Evolutionary conservation across 2,329 filamentous ascomycete species (phyloP).

Genomic region (Westerdykella sp.): DNA sequence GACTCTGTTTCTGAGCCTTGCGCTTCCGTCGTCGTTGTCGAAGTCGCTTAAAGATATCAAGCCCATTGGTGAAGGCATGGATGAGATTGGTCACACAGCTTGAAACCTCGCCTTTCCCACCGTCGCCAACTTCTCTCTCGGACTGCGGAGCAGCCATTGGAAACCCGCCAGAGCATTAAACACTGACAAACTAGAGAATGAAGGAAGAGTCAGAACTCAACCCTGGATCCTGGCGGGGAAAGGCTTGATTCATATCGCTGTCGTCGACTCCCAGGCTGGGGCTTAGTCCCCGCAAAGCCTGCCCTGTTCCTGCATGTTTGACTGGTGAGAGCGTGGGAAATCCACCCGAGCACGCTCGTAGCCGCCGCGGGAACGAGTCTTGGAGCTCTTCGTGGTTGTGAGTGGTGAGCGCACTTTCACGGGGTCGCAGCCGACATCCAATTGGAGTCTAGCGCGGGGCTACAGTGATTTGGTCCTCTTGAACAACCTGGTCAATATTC

Average conservation of each 20-base stretch:
- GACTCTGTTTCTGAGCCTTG: conserved; percentile 13
- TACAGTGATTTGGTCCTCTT: not conserved
- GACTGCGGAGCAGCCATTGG: not conserved
- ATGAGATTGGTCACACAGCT: conserved; percentile 39
- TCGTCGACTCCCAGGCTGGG: conserved; percentile 11
- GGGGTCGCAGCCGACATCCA: conserved; percentile 4
- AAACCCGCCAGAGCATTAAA: not conserved
- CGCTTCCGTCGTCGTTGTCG: conserved; percentile 25
- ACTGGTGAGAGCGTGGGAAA: conserved; percentile 23
- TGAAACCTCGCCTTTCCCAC: conserved; percentile 21
- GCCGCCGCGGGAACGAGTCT: conserved; percentile 23
- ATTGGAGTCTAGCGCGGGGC: conserved; percentile 13
- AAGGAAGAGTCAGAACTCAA: conserved; percentile 12
- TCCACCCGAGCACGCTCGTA: conserved; percentile 22
- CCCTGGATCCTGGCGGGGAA: conserved; percentile 8
- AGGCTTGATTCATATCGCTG: conserved; percentile 25
- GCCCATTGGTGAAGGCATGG: conserved; percentile 40
- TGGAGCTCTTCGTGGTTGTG: conserved; percentile 14
- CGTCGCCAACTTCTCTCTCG: conserved; percentile 14
- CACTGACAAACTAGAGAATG: conserved; percentile 12
- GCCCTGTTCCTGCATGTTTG: conserved; percentile 28
- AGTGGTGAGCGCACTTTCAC: conserved; percentile 15
- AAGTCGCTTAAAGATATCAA: conserved; percentile 42
- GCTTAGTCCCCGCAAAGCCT: not conserved
- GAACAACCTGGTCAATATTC: too few species aligned